phyloP scores from a whole-genome alignment of 2,329 filamentous ascomycete species.

The Podosphaera fusca region DNA sequence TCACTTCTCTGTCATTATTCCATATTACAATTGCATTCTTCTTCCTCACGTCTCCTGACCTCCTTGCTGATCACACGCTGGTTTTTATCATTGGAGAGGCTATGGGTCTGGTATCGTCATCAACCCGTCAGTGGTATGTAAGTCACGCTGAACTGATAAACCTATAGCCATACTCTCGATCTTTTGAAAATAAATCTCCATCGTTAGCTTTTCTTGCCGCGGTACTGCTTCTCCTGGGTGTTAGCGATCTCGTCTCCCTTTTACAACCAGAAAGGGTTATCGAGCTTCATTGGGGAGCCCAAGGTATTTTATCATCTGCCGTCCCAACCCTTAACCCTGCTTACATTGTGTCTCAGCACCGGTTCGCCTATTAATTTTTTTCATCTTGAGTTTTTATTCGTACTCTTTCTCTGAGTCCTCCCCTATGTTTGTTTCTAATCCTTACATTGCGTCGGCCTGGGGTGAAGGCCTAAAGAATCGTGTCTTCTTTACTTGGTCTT shows the following conservation, averaged over 20 bases:
- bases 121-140: background rate
- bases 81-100: constrained; percentile 66
- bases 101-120: constrained; percentile 46
- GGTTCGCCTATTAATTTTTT: constrained; percentile 39
- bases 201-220: constrained; percentile 51
- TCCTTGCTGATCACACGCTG: constrained; percentile 55
- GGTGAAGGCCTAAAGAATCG: constrained; percentile 59
- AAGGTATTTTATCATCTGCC: constrained; percentile 29
- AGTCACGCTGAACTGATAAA: background rate
- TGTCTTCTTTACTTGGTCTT: constrained; percentile 63
- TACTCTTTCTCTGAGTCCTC: constrained; percentile 34
- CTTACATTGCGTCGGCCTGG: constrained; percentile 21
- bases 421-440: constrained; percentile 23
- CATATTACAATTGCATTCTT: constrained; percentile 68
- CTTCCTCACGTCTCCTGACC: constrained; percentile 50
- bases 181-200: constrained; percentile 46
- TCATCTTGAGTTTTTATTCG: constrained; percentile 37
- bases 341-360: constrained; percentile 21
- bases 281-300: constrained; percentile 38
- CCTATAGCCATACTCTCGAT: constrained; percentile 35
- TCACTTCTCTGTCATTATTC: constrained; percentile 62
- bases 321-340: constrained; percentile 17
- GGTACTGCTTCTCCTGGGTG: constrained; percentile 35
- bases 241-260: constrained; percentile 41
- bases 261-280: constrained; percentile 44